Conservation (phyloP, 768 basidiomycete species). For the Collybiopsis confluens region DNA sequence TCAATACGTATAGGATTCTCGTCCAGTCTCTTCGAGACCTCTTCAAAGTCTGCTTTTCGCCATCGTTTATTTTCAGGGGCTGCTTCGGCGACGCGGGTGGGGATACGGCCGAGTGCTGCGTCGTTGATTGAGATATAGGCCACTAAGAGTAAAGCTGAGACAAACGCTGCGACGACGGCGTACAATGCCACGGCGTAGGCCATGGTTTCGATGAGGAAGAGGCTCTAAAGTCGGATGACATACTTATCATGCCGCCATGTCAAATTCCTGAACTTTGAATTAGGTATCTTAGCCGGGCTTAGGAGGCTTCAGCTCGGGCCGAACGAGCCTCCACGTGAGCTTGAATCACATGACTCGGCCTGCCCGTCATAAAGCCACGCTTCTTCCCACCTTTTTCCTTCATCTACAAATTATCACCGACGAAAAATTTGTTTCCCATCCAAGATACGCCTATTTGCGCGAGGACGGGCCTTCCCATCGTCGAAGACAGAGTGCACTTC, state of each 20-base stretch:
- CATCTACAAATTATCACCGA: no score
- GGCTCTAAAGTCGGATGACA: no score
- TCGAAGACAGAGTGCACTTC: constrained; percentile 51
- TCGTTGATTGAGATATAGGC: neutral
- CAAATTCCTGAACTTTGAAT: no score
- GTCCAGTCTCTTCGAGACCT: neutral
- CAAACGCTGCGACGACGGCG: neutral
- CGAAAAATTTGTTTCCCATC: constrained; percentile 20
- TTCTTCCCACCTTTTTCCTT: neutral
- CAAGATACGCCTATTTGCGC: constrained; percentile 19
- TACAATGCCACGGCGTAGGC: neutral
- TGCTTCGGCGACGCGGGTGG: neutral
- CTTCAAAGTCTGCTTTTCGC: neutral
- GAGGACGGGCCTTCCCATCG: constrained; percentile 31
- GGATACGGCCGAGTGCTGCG: neutral
- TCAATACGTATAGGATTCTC: neutral
- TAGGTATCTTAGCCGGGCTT: no score
- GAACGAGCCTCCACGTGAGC: no score
- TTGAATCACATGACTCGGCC: no score
- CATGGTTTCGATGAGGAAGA: no score
- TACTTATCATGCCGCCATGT: no score
- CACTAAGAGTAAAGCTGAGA: neutral
- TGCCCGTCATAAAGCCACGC: no score
- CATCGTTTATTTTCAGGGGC: neutral
- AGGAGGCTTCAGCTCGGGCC: no score